Evolutionary conservation across 2,329 filamentous ascomycete genomes (phyloP).

Genomic region (Ophiostoma quercus): DNA sequence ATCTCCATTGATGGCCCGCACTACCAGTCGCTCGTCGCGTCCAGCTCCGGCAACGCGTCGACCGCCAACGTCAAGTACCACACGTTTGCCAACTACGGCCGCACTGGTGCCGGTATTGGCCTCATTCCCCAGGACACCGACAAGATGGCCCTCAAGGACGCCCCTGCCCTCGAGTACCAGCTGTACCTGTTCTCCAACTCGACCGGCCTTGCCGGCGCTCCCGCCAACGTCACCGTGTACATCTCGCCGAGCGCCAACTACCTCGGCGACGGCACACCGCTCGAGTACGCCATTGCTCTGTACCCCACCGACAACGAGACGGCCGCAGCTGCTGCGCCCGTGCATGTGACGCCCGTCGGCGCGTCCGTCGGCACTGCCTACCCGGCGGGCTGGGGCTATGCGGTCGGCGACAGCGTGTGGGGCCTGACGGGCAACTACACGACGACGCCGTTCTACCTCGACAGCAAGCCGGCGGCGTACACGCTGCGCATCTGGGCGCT

Average conservation of each 20-base stretch:
- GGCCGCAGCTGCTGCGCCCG: conserved; percentile 30
- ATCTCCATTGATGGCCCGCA: conserved; percentile 52
- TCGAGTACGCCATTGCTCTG: conserved; percentile 48
- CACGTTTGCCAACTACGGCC: conserved; percentile 51
- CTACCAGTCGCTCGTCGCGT: conserved; percentile 41
- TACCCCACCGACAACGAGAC: conserved; percentile 36
- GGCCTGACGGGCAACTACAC: conserved; percentile 42
- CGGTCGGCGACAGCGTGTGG: conserved; percentile 45
- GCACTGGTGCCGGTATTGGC: conserved; percentile 54
- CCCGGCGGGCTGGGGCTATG: conserved; percentile 40
- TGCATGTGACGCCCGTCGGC: conserved; percentile 41
- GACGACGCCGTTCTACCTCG: conserved; percentile 41
- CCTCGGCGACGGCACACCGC: conserved; percentile 44
- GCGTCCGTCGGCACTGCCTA: conserved; percentile 39
- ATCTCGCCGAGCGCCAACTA: conserved; percentile 52
- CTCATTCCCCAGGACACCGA: conserved; percentile 49
- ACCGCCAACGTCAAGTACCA: conserved; percentile 42
- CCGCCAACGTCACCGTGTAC: conserved; percentile 44
- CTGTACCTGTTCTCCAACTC: conserved; percentile 55
- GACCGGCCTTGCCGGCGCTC: conserved; percentile 28
- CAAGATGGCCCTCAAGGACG: conserved; percentile 45
- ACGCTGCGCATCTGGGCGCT: conserved; percentile 49
- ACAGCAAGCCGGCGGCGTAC: conserved; percentile 39
- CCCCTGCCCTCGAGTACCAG: conserved; percentile 55
- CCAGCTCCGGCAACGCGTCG: conserved; percentile 27